Evolutionary conservation across 2,329 filamentous ascomycete species (phyloP).

Genomic region (Epichloe glyceriae): DNA sequence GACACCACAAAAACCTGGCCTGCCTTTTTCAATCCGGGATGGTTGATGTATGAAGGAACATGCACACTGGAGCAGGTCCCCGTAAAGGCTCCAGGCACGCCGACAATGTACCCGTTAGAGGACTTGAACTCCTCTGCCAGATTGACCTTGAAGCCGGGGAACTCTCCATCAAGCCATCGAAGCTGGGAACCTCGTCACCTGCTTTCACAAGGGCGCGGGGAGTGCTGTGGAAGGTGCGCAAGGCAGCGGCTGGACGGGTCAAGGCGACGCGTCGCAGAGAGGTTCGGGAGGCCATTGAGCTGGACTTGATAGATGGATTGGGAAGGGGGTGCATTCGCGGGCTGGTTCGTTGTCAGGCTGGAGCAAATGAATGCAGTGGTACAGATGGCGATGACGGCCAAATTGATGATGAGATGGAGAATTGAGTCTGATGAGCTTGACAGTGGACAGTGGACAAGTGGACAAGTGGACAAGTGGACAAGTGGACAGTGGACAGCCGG

Average conservation of each 20-base stretch:
- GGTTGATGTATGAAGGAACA: conserved; percentile 75
- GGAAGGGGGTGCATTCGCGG: background rate
- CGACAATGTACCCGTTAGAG: conserved; percentile 70
- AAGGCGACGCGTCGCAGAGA: conserved; percentile 21
- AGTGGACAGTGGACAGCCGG: no score
- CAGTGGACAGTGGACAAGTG: no score
- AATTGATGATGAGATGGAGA: background rate
- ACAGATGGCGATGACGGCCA: background rate
- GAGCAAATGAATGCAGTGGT: background rate
- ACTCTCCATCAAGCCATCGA: conserved; percentile 67
- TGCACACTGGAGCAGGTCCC: conserved; percentile 49
- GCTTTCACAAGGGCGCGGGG: conserved; percentile 53
- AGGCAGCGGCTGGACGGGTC: conserved; percentile 15
- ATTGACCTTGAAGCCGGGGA: conserved; percentile 88
- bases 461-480: no score
- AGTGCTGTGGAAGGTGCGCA: conserved; percentile 50
- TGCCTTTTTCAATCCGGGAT: conserved; percentile 62
- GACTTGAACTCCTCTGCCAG: conserved; percentile 61
- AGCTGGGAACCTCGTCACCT: conserved; percentile 66
- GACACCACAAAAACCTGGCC: conserved; percentile 81
- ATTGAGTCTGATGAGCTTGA: background rate
- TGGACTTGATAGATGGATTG: background rate
- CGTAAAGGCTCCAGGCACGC: conserved; percentile 68
- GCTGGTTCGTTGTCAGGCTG: background rate
- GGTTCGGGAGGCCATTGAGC: conserved; percentile 24